Evolutionary conservation across 768 basidiomycete genomes (phyloP).

Genomic region (Austroboletus eburneus): DNA sequence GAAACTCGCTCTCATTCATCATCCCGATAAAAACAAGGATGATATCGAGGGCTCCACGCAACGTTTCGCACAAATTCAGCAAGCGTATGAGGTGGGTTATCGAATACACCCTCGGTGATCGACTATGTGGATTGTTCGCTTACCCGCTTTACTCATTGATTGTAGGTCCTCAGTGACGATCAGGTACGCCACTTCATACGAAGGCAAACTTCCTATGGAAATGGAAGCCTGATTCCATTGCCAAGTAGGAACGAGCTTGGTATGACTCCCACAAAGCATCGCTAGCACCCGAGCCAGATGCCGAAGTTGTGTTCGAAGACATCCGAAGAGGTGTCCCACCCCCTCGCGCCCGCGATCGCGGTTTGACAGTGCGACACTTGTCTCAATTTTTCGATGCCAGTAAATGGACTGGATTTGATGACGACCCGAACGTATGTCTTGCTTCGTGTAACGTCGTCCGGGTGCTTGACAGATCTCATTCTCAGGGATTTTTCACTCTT

Average conservation of each 20-base stretch:
- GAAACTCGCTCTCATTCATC: slow-evolving; percentile 76
- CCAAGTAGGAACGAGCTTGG: slow-evolving; percentile 94
- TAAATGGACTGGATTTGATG: slow-evolving; percentile 63
- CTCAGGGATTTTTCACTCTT: slow-evolving; percentile 83
- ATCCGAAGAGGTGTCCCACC: slow-evolving; percentile 66
- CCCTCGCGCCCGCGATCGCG: slow-evolving; percentile 57
- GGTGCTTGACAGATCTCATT: neutral
- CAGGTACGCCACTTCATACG: slow-evolving; percentile 83
- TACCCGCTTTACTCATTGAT: slow-evolving; percentile 41
- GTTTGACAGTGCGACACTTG: slow-evolving; percentile 76
- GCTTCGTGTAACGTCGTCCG: neutral
- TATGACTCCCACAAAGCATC: slow-evolving; percentile 91
- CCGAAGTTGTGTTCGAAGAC: slow-evolving; percentile 80
- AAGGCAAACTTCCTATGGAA: too few species aligned
- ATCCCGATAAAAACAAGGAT: slow-evolving; percentile 84
- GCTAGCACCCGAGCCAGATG: slow-evolving; percentile 76
- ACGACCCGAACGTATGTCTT: slow-evolving; percentile 51
- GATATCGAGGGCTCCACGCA: slow-evolving; percentile 84
- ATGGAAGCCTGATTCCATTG: too few species aligned
- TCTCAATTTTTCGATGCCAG: slow-evolving; percentile 78
- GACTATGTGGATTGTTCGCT: neutral
- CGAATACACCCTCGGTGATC: neutral
- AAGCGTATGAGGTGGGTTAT: slow-evolving; percentile 83
- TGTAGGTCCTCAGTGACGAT: slow-evolving; percentile 86
- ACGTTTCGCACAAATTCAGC: slow-evolving; percentile 83